Evolutionary conservation across 257 asterid genomes (phyloP).

Genomic region (Solanum bulbocastanum): DNA sequence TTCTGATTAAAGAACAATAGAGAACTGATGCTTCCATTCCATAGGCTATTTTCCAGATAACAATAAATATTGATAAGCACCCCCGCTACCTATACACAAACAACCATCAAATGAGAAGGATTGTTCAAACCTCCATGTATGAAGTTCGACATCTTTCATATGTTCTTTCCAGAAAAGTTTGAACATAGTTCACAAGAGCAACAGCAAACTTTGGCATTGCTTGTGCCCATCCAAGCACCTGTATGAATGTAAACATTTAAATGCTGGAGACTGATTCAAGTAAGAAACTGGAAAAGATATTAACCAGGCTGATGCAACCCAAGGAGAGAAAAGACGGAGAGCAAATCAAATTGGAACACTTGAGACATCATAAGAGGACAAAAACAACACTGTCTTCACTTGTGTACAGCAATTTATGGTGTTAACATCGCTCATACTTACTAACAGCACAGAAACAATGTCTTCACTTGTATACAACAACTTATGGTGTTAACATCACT

Average conservation of each 20-base stretch:
- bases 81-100: not conserved
- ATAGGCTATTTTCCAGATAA: not conserved
- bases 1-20: not conserved
- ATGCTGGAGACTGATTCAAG: not conserved
- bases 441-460: not conserved
- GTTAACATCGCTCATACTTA: not conserved
- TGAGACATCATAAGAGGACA: not conserved
- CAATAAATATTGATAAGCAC: not conserved
- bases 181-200: constrained; percentile 81
- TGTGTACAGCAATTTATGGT: not conserved
- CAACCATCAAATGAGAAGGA: constrained; percentile 3
- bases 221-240: constrained; percentile 99
- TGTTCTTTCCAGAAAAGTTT: constrained; percentile 92
- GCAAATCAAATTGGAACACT: not conserved
- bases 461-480: not conserved
- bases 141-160: constrained; percentile 99
- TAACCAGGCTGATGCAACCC: not conserved
- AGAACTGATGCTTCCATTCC: not conserved
- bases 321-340: not conserved
- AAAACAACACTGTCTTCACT: not conserved
- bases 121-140: constrained; percentile 77
- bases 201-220: constrained; percentile 96
- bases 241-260: not conserved
- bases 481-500: not conserved
- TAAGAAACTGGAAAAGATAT: not conserved